Percentiles rank a stretch among this genome's conserved stretches.
Conservation (phyloP, 306 rosid species). For the Corylus heterophylla region DNA sequence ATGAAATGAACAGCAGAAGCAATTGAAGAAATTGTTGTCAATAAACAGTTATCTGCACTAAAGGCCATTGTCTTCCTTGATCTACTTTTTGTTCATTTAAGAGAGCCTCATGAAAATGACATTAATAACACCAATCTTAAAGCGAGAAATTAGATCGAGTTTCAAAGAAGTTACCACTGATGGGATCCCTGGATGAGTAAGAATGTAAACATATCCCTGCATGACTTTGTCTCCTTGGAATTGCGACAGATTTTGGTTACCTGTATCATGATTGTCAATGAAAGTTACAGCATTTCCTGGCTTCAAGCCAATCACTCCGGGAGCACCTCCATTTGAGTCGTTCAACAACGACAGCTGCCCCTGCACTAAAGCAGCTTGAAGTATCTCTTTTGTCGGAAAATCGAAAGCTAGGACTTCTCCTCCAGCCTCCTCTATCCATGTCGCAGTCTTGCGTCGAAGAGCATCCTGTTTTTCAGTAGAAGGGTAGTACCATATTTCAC, state of each 20-base stretch:
- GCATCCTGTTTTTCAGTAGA: slow-evolving; percentile 17
- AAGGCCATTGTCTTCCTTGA: neutral
- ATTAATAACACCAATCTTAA: neutral
- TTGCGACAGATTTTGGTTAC: slow-evolving; percentile 15
- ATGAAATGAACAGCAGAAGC: neutral
- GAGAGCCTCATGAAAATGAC: neutral
- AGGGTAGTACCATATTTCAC: neutral
- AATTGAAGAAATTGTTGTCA: neutral
- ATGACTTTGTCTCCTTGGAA: slow-evolving; percentile 34
- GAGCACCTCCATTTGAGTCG: slow-evolving; percentile 27
- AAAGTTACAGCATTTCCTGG: slow-evolving; percentile 45
- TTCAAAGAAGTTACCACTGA: slow-evolving; percentile 20
- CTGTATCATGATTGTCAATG: slow-evolving; percentile 45
- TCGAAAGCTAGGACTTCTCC: slow-evolving; percentile 40
- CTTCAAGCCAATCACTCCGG: slow-evolving; percentile 43
- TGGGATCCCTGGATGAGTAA: slow-evolving; percentile 49
- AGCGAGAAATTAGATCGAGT: neutral
- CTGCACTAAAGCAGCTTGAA: slow-evolving; percentile 26
- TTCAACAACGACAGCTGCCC: slow-evolving; percentile 35
- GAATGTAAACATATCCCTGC: slow-evolving; percentile 40
- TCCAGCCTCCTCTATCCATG: slow-evolving; percentile 40
- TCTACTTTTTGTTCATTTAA: neutral
- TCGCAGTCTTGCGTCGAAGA: slow-evolving; percentile 14
- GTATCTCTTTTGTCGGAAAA: slow-evolving; percentile 45
- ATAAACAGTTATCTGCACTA: neutral